Evolutionary conservation across 2,329 filamentous ascomycete species (phyloP).

Genomic region (Nothomitra cinnamomea): DNA sequence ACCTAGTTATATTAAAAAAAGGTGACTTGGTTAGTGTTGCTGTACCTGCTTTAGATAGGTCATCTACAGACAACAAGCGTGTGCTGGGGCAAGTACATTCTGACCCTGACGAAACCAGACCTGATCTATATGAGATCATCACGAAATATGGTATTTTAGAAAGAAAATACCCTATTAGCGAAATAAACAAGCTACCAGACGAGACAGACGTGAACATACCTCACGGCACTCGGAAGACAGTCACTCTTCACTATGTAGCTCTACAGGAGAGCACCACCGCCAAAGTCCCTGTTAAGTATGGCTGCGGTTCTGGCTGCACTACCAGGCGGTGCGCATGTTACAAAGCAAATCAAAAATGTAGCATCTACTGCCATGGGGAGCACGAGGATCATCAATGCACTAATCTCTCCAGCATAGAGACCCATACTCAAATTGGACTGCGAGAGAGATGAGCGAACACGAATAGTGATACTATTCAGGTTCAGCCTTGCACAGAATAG

Average conservation of each 20-base stretch:
- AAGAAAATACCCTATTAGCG: background rate
- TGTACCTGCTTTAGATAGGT: background rate
- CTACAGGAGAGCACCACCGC: background rate
- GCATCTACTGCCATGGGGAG: background rate
- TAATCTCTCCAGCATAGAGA: background rate
- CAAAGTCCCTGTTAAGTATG: background rate
- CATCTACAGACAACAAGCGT: background rate
- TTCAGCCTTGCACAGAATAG: too few relatives aligned
- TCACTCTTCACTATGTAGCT: background rate
- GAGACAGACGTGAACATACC: background rate
- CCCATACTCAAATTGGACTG: too few relatives aligned
- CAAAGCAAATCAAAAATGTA: background rate
- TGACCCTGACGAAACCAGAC: background rate
- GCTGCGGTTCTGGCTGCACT: background rate
- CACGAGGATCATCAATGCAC: background rate
- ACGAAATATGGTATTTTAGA: background rate
- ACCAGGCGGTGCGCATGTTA: background rate
- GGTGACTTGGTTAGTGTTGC: background rate
- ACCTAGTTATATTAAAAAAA: background rate
- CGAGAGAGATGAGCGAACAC: too few relatives aligned
- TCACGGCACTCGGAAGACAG: background rate
- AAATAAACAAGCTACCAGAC: background rate
- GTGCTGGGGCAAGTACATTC: background rate
- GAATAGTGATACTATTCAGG: too few relatives aligned
- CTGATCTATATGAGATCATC: background rate